Evolutionary conservation across 208 protist genomes (phyloP).

Genomic region (Endotrypanum monterogeii): DNA sequence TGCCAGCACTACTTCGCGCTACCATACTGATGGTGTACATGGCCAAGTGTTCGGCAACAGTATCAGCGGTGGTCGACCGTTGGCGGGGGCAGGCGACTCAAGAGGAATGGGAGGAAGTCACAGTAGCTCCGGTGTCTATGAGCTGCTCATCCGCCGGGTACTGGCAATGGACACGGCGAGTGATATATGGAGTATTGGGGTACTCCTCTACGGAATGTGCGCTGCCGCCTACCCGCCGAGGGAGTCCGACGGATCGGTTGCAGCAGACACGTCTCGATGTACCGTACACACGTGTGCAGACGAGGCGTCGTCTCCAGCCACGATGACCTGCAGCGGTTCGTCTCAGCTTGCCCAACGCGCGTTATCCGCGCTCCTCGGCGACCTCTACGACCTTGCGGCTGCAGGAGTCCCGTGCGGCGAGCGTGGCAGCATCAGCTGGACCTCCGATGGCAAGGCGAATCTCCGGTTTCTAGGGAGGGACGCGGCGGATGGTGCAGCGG

Average conservation of each 20-base stretch:
- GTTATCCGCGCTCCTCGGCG: constrained; percentile 25
- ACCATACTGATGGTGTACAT: neutral
- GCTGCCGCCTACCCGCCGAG: neutral
- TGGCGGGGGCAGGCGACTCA: constrained; percentile 1
- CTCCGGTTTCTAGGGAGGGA: neutral
- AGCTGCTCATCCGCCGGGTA: constrained; percentile 26
- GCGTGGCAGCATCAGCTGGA: neutral
- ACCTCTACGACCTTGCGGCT: constrained; percentile 19
- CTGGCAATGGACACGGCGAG: constrained; percentile 30
- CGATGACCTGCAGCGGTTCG: neutral
- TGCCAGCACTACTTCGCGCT: neutral
- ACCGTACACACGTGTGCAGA: neutral
- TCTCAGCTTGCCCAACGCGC: constrained; percentile 21
- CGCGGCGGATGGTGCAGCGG: neutral
- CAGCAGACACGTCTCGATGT: neutral
- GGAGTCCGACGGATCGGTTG: neutral
- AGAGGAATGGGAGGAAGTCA: neutral
- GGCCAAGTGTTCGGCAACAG: neutral
- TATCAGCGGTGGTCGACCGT: constrained; percentile 4
- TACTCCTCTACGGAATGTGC: constrained; percentile 35
- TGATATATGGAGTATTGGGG: constrained; percentile 35
- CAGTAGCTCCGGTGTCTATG: constrained; percentile 25
- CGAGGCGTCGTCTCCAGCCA: neutral
- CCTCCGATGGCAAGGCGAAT: neutral
- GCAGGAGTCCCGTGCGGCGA: neutral